Base-by-base conservation (phyloP, 768 basidiomycete species). In the Pisolithus microcarpus region DNA sequence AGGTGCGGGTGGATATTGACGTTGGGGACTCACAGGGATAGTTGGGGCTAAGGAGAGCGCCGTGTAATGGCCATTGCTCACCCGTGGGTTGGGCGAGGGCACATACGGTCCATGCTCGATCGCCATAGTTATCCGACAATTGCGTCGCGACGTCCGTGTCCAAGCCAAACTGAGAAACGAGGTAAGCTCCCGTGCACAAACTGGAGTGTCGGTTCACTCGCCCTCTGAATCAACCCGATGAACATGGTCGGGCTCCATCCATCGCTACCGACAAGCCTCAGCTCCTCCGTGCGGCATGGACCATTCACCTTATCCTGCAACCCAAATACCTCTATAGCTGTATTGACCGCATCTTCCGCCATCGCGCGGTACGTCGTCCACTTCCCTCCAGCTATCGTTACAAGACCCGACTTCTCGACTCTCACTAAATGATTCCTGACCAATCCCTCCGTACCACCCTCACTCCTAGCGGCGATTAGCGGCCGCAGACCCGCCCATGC, bases 301-400 rank as follows among this genome's bases (percentile, higher is more conserved):
- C 72, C 78, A 61, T 65, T 78, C 18, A 71, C 75, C 51, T 67
- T 75, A 0, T 71, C 70, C 61, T 79, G 71, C 50, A 98, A 71
- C 26, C 71, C 75, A 71, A 89, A 96, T 38, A 78, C 78, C 66
- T 87, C 78, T 53, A 97, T 76, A 10, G 95, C 94, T 52, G 76
- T 74, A 67, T 97, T 88, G 42, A 97, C 85, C 0, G 92, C 87
- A 72, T 98, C 95, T 72, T 92, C 78, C 21, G 95, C 92, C 95
- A 98, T 96, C 30, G 84, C 85, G 45, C 89, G 75, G 72, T 97
- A 99, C 44, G 95, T 97, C 52, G 95, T 99, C 95, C 95, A 99
- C 69, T 99, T 99, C 5, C 95, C 95, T 16, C 95, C 95, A 2
- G 91, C 92, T 59, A 97, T 92, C 26, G 94, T 97, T 53, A 99